Evolutionary conservation across 306 rosid species (phyloP).

Genomic region (Sesbania bispinosa): DNA sequence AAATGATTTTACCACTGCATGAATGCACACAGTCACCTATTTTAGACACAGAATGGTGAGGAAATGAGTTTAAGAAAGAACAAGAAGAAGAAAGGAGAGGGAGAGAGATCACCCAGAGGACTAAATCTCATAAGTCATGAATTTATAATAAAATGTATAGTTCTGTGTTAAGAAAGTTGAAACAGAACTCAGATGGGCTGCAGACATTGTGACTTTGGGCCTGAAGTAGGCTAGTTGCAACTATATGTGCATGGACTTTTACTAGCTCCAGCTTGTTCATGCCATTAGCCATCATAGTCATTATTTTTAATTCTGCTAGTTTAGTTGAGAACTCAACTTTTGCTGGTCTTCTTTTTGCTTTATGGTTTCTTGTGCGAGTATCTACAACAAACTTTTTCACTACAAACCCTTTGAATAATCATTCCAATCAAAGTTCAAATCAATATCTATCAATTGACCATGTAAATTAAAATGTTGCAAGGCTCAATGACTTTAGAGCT

Average conservation of each 20-base stretch:
- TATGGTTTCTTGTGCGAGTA: not conserved
- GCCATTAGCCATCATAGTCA: not conserved
- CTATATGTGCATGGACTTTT: not conserved
- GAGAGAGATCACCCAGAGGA: not conserved
- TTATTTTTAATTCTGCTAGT: not conserved
- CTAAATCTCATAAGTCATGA: not conserved
- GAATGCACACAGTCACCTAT: not conserved
- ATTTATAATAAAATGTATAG: not conserved
- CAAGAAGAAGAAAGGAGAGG: not conserved
- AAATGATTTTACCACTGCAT: not conserved
- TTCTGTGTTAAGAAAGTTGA: not conserved
- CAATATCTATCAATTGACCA: not conserved
- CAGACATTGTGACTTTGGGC: not conserved
- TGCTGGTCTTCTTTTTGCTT: not conserved
- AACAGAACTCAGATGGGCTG: not conserved
- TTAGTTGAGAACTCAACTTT: not conserved
- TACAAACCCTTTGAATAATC: not conserved
- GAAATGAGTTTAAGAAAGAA: not conserved
- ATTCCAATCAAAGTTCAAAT: constrained; percentile 5
- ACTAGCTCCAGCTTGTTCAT: not conserved
- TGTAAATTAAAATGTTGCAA: not conserved
- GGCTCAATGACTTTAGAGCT: not conserved
- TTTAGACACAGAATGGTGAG: not conserved
- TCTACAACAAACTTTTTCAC: not conserved
- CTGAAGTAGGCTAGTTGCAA: not conserved